Conservation (phyloP, 352 stramenopile genomes). For the Lagenidium giganteum region DNA sequence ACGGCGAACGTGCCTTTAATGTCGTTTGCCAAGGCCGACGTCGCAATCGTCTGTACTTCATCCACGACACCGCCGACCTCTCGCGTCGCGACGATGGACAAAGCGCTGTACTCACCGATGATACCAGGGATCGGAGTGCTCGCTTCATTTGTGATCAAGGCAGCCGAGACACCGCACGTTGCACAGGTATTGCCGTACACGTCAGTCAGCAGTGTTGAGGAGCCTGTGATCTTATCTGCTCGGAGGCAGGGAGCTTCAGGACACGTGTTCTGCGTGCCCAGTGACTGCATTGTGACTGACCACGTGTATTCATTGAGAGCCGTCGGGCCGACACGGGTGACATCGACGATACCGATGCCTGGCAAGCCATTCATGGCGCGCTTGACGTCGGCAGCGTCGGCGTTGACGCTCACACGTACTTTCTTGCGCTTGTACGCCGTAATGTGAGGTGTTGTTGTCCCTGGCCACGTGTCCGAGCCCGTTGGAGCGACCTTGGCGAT, state of each 20-base stretch:
- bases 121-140: constrained; percentile 25
- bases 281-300: constrained; percentile 65
- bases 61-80: constrained; percentile 53
- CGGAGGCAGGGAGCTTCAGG: constrained; percentile 51
- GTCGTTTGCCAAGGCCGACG: constrained; percentile 25
- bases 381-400: constrained; percentile 47
- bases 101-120: constrained; percentile 31
- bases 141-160: constrained; percentile 33
- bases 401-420: constrained; percentile 39
- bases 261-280: constrained; percentile 40
- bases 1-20: constrained; percentile 53
- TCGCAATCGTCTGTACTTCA: constrained; percentile 64
- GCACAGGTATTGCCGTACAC: constrained; percentile 34
- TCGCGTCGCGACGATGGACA: constrained; percentile 36
- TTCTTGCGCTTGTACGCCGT: constrained; percentile 72
- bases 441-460: constrained; percentile 29
- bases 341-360: constrained; percentile 50
- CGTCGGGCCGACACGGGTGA: constrained; percentile 51
- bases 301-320: constrained; percentile 53
- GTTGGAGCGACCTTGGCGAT: constrained; percentile 23
- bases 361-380: constrained; percentile 33
- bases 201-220: constrained; percentile 26
- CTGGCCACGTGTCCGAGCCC: constrained; percentile 29
- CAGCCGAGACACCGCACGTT: constrained; percentile 33
- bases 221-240: constrained; percentile 44